A percentile compares a stretch with the other conserved stretches of the same genome.
Conservation (phyloP, 2,329 filamentous ascomycete species). For the Colletotrichum incanum region DNA sequence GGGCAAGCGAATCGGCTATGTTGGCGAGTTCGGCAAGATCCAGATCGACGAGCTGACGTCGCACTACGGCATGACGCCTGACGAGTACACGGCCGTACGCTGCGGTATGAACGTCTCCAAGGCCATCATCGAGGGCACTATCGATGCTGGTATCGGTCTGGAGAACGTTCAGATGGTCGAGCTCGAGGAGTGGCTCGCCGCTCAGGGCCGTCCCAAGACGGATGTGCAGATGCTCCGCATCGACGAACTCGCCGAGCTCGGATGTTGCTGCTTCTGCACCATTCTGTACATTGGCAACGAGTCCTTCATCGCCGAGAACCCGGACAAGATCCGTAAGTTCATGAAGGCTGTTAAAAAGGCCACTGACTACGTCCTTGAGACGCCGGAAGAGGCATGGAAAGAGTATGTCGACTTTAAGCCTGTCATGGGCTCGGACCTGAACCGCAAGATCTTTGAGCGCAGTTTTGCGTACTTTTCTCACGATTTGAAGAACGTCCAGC, state of each 20-base stretch:
- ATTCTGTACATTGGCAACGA: slow-evolving; percentile 88
- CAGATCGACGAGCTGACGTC: slow-evolving; percentile 87
- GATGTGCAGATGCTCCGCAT: slow-evolving; percentile 88
- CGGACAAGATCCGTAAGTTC: slow-evolving; percentile 77
- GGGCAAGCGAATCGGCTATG: slow-evolving; percentile 84
- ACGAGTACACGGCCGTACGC: slow-evolving; percentile 82
- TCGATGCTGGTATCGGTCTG: slow-evolving; percentile 83
- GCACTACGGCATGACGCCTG: slow-evolving; percentile 81
- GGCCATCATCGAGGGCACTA: slow-evolving; percentile 80
- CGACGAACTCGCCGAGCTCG: slow-evolving; percentile 83
- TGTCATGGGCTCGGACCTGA: slow-evolving; percentile 76
- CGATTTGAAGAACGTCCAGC: slow-evolving; percentile 80
- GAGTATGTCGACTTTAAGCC: slow-evolving; percentile 83
- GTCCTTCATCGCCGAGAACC: slow-evolving; percentile 75
- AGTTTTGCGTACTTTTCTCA: slow-evolving; percentile 83
- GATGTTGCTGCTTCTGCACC: slow-evolving; percentile 88
- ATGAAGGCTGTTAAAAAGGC: slow-evolving; percentile 81
- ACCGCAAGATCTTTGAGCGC: slow-evolving; percentile 86
- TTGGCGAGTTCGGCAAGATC: slow-evolving; percentile 87
- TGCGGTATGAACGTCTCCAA: slow-evolving; percentile 88
- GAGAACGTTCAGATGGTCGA: slow-evolving; percentile 91
- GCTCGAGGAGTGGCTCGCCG: slow-evolving; percentile 81
- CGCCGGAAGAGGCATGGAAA: slow-evolving; percentile 75
- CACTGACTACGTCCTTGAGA: slow-evolving; percentile 78
- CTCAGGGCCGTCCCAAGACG: slow-evolving; percentile 72